Evolutionary conservation across 192 early-diverging fungal genomes (phyloP).

Genomic region (Backusella liffmaniae): DNA sequence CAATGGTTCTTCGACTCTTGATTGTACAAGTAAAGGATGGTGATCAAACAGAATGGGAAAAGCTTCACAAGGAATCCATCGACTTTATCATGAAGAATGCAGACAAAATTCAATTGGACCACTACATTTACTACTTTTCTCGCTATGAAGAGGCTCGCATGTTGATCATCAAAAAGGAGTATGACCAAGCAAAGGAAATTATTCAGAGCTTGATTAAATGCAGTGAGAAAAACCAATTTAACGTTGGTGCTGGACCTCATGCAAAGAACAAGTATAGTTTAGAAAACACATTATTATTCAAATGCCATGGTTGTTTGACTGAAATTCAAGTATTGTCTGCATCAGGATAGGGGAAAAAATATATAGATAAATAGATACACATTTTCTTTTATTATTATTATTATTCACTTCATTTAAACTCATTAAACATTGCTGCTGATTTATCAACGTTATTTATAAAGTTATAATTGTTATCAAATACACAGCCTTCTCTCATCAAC

Average conservation of each 20-base stretch:
- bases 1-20: constrained; percentile 62
- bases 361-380: not conserved
- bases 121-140: constrained; percentile 56
- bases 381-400: not conserved
- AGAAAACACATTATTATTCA: constrained; percentile 60
- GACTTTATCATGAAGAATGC: constrained; percentile 50
- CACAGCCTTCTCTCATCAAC: constrained; percentile 60
- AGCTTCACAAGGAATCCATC: constrained; percentile 37
- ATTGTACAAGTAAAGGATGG: constrained; percentile 42
- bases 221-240: constrained; percentile 26
- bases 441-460: constrained; percentile 37
- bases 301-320: constrained; percentile 52
- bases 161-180: constrained; percentile 40
- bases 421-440: constrained; percentile 47
- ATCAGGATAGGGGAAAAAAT: not conserved
- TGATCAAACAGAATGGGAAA: constrained; percentile 10
- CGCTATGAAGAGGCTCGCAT: constrained; percentile 62
- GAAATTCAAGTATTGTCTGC: constrained; percentile 25
- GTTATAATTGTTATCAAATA: constrained; percentile 58
- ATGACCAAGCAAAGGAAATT: constrained; percentile 40
- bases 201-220: constrained; percentile 52
- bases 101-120: constrained; percentile 59
- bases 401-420: constrained; percentile 39
- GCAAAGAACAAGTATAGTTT: constrained; percentile 67
- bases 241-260: constrained; percentile 34